A percentile compares a stretch with the other conserved stretches of the same genome.
Evolutionary conservation across 2,329 filamentous ascomycete species (phyloP).

Genomic region (Orbilia blumenaviensis): DNA sequence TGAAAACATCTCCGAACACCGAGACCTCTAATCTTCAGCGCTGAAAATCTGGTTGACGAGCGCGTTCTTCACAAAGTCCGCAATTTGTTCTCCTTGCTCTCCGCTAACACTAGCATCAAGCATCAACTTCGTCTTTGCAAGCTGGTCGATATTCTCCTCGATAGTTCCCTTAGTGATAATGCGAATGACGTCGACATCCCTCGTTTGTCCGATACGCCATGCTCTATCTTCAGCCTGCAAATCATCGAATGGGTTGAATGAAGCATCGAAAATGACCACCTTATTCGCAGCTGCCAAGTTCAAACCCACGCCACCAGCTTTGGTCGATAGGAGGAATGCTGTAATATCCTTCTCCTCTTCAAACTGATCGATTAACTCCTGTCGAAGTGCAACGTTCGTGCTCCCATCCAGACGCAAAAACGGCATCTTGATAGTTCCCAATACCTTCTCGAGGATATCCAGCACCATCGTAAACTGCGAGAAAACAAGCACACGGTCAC

Average conservation of each 20-base stretch:
- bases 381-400: constrained; percentile 82
- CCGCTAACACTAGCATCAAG: constrained; percentile 79
- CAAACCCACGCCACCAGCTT: constrained; percentile 94
- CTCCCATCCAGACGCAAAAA: constrained; percentile 88
- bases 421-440: constrained; percentile 75
- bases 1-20: not conserved
- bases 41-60: constrained; percentile 50
- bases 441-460: constrained; percentile 84
- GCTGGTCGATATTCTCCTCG: constrained; percentile 89
- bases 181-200: constrained; percentile 88
- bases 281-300: constrained; percentile 96
- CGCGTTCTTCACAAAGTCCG: constrained; percentile 37
- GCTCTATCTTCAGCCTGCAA: constrained; percentile 98
- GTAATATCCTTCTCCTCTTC: constrained; percentile 78
- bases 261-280: constrained; percentile 94
- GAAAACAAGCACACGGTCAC: constrained; percentile 88
- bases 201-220: constrained; percentile 89
- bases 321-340: constrained; percentile 91
- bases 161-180: constrained; percentile 83
- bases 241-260: constrained; percentile 98
- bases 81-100: constrained; percentile 62
- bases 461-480: constrained; percentile 92
- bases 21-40: constrained; percentile 42
- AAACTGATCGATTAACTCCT: constrained; percentile 88
- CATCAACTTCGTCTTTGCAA: constrained; percentile 91